These are phyloP conservation scores for Arxiozyma bovina DNA, from an alignment of 1,139 yeast species.

Conservation along the genomic window DNA sequence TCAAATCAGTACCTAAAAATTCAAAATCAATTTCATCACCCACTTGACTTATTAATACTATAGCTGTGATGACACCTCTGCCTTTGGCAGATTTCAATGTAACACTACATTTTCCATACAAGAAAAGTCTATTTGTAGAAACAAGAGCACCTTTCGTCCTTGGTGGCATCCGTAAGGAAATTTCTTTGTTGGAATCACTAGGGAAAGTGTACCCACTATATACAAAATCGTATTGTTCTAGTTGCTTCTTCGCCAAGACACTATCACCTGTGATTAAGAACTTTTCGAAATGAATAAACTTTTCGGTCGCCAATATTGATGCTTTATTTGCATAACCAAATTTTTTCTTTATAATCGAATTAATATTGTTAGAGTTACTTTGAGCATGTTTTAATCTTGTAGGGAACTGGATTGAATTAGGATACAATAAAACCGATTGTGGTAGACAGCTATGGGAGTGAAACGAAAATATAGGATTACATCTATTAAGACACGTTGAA, in stretches of 20 bases:
- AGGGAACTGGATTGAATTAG: constrained; percentile 25
- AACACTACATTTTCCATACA: constrained; percentile 27
- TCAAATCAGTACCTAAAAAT: constrained; percentile 65
- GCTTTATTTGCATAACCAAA: constrained; percentile 10
- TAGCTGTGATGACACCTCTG: constrained; percentile 74
- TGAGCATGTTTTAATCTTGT: neutral
- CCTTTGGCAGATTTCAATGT: constrained; percentile 27
- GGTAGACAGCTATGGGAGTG: constrained; percentile 62
- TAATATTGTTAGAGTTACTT: neutral
- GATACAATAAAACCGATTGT: constrained; percentile 25
- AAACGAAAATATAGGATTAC: constrained; percentile 62
- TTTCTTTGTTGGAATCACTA: constrained; percentile 11
- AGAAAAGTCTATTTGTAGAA: constrained; percentile 24
- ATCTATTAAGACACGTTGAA: constrained; percentile 69
- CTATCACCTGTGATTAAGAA: constrained; percentile 18
- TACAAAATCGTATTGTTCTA: constrained; percentile 23
- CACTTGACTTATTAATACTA: constrained; percentile 73
- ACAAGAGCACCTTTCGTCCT: constrained; percentile 27
- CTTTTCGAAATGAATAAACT: constrained; percentile 22
- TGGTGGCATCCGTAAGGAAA: constrained; percentile 29
- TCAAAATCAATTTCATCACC: constrained; percentile 91
- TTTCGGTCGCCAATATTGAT: constrained; percentile 5
- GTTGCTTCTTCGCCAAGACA: constrained; percentile 17
- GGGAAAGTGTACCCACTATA: constrained; percentile 26
- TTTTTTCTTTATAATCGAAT: neutral